These are phyloP conservation scores for Tetracladium maxilliforme DNA, from an alignment of 2,329 filamentous ascomycete genomes.

Conservation along the genomic window DNA sequence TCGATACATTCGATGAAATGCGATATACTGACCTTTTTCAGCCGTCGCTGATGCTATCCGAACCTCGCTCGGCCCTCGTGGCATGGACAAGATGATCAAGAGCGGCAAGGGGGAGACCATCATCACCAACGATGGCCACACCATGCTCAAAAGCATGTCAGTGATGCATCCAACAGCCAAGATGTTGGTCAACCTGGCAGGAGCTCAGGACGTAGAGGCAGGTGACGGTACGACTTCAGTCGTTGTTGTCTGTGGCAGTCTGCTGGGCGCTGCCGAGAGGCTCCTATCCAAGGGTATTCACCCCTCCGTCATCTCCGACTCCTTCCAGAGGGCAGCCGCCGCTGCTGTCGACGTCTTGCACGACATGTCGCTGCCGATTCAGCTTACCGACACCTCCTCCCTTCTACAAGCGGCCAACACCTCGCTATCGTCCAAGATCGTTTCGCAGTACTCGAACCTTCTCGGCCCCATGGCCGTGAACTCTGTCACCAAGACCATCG, in stretches of 20 bases:
- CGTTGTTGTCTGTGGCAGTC: conserved; percentile 90
- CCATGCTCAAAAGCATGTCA: conserved; percentile 97
- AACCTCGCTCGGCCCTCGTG: conserved; percentile 88
- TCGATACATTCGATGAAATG: conserved; percentile 2
- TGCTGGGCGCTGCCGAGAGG: conserved; percentile 85
- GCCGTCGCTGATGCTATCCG: conserved; percentile 95
- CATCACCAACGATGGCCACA: conserved; percentile 99
- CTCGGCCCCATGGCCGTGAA: conserved; percentile 98
- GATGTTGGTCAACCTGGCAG: conserved; percentile 95
- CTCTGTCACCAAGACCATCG: conserved; percentile 88
- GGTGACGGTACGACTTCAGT: conserved; percentile 97
- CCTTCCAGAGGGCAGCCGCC: conserved; percentile 87
- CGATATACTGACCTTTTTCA: conserved; percentile 20
- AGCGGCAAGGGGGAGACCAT: conserved; percentile 93
- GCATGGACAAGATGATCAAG: conserved; percentile 57
- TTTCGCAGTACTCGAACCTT: conserved; percentile 89
- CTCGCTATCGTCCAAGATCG: conserved; percentile 95
- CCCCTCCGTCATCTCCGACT: conserved; percentile 92
- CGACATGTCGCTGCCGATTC: conserved; percentile 90
- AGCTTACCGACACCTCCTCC: conserved; percentile 72
- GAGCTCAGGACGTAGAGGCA: conserved; percentile 95
- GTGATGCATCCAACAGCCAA: conserved; percentile 99
- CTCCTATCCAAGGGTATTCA: conserved; percentile 89
- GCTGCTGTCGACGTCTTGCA: conserved; percentile 82
- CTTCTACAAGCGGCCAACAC: conserved; percentile 95